A percentile compares a stretch with the other conserved stretches of the same genome.
Conservation (phyloP, 2,329 filamentous ascomycete genomes). For the Curvularia eragrostidis region DNA sequence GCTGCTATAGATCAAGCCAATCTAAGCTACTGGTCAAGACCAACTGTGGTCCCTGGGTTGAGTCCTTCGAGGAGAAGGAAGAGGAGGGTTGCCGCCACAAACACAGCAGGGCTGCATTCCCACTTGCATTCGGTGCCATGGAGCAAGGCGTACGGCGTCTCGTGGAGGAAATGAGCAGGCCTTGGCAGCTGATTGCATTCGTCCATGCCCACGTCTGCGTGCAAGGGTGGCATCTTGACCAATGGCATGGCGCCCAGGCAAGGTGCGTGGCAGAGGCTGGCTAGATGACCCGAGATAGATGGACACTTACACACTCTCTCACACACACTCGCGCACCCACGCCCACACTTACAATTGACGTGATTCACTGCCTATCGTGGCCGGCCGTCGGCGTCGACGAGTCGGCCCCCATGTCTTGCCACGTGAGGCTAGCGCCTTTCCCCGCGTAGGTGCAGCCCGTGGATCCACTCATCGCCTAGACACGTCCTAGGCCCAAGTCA, state of each 20-base stretch:
- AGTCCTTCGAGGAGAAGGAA: background rate
- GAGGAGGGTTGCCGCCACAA: background rate
- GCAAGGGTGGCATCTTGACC: background rate
- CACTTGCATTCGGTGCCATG: background rate
- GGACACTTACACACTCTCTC: background rate
- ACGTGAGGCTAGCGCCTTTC: conserved; percentile 34
- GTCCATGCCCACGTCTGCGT: background rate
- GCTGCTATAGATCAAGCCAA: conserved; percentile 69
- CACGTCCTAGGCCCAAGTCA: conserved; percentile 25
- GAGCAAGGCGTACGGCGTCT: conserved; percentile 6
- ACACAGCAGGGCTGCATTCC: conserved; percentile 3
- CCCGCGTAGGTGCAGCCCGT: conserved; percentile 36
- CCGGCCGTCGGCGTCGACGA: conserved; percentile 1
- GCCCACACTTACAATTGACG: background rate
- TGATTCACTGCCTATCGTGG: background rate
- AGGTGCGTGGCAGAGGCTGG: background rate
- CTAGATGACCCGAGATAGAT: background rate
- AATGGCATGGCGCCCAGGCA: background rate
- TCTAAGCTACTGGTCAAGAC: conserved; percentile 52
- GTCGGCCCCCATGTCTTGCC: conserved; percentile 18
- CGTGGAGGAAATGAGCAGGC: background rate
- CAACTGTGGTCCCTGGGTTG: background rate
- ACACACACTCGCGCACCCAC: too few species aligned
- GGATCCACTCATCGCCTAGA: conserved; percentile 31
- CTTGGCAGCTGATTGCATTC: background rate